A percentile compares a stretch with the other conserved stretches of the same genome.
phyloP scores from a whole-genome alignment of 2,329 filamentous ascomycete species.

The Colletotrichum sp. region DNA sequence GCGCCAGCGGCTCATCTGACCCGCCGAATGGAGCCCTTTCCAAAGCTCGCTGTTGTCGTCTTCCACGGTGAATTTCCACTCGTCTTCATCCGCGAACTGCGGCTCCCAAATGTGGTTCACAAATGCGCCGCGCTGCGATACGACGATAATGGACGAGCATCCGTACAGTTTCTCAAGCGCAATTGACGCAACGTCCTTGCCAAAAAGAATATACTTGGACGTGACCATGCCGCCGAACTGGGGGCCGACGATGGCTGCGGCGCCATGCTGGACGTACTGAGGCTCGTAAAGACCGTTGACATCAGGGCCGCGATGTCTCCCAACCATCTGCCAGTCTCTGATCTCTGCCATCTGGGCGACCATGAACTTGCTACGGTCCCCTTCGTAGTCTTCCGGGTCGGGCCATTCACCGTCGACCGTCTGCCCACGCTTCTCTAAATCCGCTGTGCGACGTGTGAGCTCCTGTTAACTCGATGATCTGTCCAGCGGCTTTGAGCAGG shows the following conservation, averaged over 20 bases:
- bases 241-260: rapidly evolving
- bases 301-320: not conserved
- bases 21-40: not conserved
- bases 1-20: not conserved
- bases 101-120: not conserved
- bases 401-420: not conserved
- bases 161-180: not conserved
- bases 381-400: not conserved
- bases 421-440: not conserved
- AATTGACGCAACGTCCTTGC: not conserved
- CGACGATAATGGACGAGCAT: not conserved
- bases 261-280: not conserved
- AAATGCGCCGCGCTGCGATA: not conserved
- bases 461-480: not conserved
- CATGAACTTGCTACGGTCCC: not conserved
- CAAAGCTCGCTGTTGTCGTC: rapidly evolving
- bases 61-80: not conserved
- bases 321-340: not conserved
- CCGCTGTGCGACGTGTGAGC: not conserved
- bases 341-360: not conserved
- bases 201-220: not conserved
- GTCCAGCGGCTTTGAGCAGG: not conserved
- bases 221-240: not conserved
- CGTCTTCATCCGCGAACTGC: not conserved
- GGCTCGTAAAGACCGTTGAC: not conserved